These are phyloP conservation scores for Microcyclospora tardicrescens DNA, from an alignment of 2,329 filamentous ascomycete genomes.

Conservation along the genomic window DNA sequence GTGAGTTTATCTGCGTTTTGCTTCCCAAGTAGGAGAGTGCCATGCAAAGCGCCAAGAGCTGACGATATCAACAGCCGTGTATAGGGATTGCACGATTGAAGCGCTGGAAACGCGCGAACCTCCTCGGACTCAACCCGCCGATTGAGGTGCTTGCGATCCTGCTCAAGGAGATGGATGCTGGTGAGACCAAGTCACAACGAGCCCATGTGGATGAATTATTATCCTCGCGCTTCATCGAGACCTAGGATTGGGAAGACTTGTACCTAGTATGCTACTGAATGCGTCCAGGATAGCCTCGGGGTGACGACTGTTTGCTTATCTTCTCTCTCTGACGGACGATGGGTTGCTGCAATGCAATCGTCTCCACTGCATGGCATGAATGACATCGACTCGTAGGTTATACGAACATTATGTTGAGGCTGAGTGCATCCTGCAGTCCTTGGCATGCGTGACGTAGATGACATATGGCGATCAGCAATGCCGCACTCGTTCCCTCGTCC, in stretches of 20 bases:
- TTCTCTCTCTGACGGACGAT: too few species aligned
- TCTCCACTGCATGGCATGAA: too few species aligned
- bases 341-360: too few species aligned
- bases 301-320: too few species aligned
- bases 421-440: too few species aligned
- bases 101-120: slow-evolving; percentile 78
- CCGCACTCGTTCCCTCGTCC: too few species aligned
- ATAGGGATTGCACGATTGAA: slow-evolving; percentile 70
- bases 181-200: slow-evolving; percentile 43
- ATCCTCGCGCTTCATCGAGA: slow-evolving; percentile 35
- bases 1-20: slow-evolving; percentile 45
- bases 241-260: slow-evolving; percentile 4
- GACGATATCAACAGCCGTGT: slow-evolving; percentile 51
- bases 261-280: too few species aligned
- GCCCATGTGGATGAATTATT: slow-evolving; percentile 62
- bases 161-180: slow-evolving; percentile 52
- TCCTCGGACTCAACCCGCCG: slow-evolving; percentile 72
- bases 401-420: too few species aligned
- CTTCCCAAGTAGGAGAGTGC: not conserved
- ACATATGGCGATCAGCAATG: too few species aligned
- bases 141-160: slow-evolving; percentile 82
- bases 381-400: too few species aligned
- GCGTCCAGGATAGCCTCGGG: too few species aligned
- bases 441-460: too few species aligned
- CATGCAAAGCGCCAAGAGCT: not conserved